Percentiles rank a stretch among this genome's conserved stretches.
Conservation (phyloP, 2,329 filamentous ascomycete species). For the Aspergillus amoenus region DNA sequence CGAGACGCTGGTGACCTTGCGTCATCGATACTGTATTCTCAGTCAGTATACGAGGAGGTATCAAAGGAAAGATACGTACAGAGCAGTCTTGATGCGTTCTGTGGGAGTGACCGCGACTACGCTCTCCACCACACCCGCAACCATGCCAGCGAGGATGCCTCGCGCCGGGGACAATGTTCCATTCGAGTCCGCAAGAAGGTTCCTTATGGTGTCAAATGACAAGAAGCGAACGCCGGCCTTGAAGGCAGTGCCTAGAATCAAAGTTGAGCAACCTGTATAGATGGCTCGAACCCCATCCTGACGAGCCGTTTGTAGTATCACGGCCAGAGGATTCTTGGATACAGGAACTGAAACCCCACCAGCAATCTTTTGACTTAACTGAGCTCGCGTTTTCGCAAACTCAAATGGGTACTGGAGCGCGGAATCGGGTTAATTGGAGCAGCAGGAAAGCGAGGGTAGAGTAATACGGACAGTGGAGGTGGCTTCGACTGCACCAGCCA, state of each 20-base stretch:
- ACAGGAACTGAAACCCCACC: slow-evolving; percentile 31
- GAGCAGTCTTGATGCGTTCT: slow-evolving; percentile 63
- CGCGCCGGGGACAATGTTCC: slow-evolving; percentile 56
- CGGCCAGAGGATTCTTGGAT: slow-evolving; percentile 57
- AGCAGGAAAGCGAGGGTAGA: not conserved
- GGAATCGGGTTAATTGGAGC: not conserved
- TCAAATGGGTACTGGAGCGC: slow-evolving; percentile 59
- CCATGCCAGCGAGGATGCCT: slow-evolving; percentile 65
- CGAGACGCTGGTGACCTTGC: slow-evolving; percentile 45
- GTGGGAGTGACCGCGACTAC: slow-evolving; percentile 67
- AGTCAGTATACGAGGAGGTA: not conserved
- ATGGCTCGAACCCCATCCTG: slow-evolving; percentile 58
- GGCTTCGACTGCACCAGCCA: slow-evolving; percentile 56
- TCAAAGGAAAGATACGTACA: slow-evolving; percentile 2
- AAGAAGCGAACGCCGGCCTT: slow-evolving; percentile 68
- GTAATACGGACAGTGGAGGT: slow-evolving; percentile 43
- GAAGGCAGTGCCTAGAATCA: slow-evolving; percentile 60
- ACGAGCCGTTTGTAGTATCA: slow-evolving; percentile 56
- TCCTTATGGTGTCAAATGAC: slow-evolving; percentile 65
- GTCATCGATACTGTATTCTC: slow-evolving; percentile 54
- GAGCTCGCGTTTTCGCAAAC: slow-evolving; percentile 61
- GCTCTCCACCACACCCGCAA: slow-evolving; percentile 61
- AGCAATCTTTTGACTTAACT: slow-evolving; percentile 51
- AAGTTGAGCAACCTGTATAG: slow-evolving; percentile 63
- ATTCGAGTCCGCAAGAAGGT: slow-evolving; percentile 51